Percentiles rank a stretch among this genome's conserved stretches.
Evolutionary conservation across 2,329 filamentous ascomycete species (phyloP).

Genomic region (Fusarium gaditjirri): DNA sequence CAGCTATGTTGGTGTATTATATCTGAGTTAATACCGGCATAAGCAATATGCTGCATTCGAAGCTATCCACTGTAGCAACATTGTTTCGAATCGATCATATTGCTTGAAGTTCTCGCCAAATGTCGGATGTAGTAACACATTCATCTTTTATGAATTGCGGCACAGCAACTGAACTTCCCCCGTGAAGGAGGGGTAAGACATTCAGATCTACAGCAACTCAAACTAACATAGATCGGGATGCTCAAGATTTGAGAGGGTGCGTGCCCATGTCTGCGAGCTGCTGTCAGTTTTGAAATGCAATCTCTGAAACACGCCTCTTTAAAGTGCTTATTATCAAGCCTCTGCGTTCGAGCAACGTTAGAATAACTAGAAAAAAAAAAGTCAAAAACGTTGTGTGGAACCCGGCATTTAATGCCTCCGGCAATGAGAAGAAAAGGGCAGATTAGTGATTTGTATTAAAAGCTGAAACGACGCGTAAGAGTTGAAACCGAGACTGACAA

Average conservation of each 20-base stretch:
- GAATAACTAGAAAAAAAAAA: not conserved
- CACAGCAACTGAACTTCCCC: slow-evolving; percentile 10
- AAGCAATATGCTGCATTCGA: not conserved
- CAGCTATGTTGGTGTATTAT: not conserved
- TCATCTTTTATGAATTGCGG: not conserved
- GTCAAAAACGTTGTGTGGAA: not conserved
- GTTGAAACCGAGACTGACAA: slow-evolving; percentile 17
- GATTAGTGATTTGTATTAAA: not conserved
- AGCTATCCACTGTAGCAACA: not conserved
- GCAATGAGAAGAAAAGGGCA: not conserved
- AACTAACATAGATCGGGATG: slow-evolving; percentile 1
- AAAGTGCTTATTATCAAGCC: not conserved
- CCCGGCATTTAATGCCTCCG: not conserved
- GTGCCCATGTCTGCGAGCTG: not conserved
- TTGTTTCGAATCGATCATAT: slow-evolving; percentile 9
- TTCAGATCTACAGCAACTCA: slow-evolving; percentile 4
- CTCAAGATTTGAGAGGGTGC: not conserved
- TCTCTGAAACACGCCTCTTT: not conserved
- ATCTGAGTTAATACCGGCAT: not conserved
- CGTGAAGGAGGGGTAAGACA: not conserved
- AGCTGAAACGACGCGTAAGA: slow-evolving; percentile 24
- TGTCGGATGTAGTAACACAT: not conserved
- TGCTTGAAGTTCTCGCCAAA: not conserved
- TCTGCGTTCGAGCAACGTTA: not conserved
- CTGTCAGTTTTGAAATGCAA: not conserved